Base-by-base conservation (phyloP, 2,329 filamentous ascomycete species). In the Trichoderma breve region DNA sequence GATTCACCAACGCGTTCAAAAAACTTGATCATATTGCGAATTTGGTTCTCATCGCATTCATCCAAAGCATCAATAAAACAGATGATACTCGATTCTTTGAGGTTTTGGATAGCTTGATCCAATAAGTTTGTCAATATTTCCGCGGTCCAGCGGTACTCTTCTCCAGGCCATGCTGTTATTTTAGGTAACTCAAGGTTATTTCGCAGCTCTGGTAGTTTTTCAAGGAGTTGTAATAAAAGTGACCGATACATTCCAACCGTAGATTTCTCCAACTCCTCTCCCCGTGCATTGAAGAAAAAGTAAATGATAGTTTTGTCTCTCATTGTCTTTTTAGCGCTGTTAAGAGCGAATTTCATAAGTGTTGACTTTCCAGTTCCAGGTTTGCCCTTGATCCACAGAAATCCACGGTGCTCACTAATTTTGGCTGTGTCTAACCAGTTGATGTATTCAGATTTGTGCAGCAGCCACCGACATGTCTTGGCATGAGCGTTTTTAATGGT, bases 261-360 rank as follows among this genome's bases (percentile, higher is more conserved):
- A 0, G 85, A 82, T 72, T 81, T 85, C 72, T 88, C 84, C 8
- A 85, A 75, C 6, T 76, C 43, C 0, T 77, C 77, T 0, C 85
- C 85, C 68, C 84, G 77, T 0, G 85, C 84, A 65, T 86, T 84
- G 79, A 87, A 87, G 77, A 87, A 88, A 77, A 86, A 87, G 0
- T 81, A 83, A 1, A 85, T 71, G 2, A 84, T 73, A 1, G 55
- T 30, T 14, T 34, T 53, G 2, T 26, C 57, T 11, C 47, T 55
- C 26, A 32, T 61, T n/a, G 18, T 24, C 7, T 12, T 53, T 8
- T 63, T 32, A 9, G 68, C 26, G 14, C 32, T 53, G 1, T 30
- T 55, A 11, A 71, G 26, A 74, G 63, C 71, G 60, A 82, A 84
- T 63, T 85, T 86, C 82, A 86, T 85, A 4, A 85, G 63, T 0